Conservation (phyloP, 83 land plant genomes). For the Thuja plicata region DNA sequence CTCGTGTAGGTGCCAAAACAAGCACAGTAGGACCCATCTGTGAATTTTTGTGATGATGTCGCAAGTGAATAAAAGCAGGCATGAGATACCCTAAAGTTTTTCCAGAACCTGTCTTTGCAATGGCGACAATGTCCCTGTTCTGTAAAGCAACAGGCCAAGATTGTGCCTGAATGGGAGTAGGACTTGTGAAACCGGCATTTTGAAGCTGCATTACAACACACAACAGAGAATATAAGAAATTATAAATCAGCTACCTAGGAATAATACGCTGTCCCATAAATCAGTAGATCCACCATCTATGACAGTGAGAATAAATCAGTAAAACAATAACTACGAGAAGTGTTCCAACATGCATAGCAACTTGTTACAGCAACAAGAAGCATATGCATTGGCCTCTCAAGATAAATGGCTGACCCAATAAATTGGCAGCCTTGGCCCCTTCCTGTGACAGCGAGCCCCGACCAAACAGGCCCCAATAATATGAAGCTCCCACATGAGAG, state of each 20-base stretch:
- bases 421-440: constrained; percentile 37
- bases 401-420: constrained; percentile 24
- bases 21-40: constrained; percentile 62
- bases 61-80: constrained; percentile 73
- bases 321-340: constrained; percentile 27
- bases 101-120: constrained; percentile 83
- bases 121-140: constrained; percentile 70
- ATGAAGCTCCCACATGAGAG: constrained; percentile 70
- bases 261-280: neutral
- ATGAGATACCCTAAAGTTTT: constrained; percentile 78
- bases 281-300: neutral
- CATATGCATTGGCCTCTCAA: constrained; percentile 41
- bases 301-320: constrained; percentile 10
- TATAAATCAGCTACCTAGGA: neutral
- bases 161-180: constrained; percentile 92
- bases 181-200: constrained; percentile 65
- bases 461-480: constrained; percentile 55
- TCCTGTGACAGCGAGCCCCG: constrained; percentile 47
- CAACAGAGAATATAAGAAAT: neutral
- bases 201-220: constrained; percentile 35
- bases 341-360: constrained; percentile 50
- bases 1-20: constrained; percentile 79
- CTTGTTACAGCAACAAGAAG: constrained; percentile 76
- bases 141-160: constrained; percentile 84
- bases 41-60: constrained; percentile 37